Evolutionary conservation across 2,329 filamentous ascomycete genomes (phyloP).

Genomic region (Chalaropsis ovoidea): DNA sequence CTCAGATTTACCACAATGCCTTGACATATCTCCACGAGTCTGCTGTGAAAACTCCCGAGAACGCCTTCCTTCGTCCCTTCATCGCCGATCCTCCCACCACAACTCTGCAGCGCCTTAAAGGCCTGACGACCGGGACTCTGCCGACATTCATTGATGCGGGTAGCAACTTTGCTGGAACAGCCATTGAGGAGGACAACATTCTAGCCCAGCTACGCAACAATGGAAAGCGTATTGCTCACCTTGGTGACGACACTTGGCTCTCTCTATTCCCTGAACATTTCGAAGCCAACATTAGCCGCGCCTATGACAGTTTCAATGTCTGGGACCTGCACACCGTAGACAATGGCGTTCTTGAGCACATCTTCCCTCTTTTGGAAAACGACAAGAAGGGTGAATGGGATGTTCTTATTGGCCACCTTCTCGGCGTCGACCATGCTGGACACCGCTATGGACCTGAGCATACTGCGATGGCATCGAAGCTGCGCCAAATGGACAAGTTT

Average conservation of each 20-base stretch:
- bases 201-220: constrained; percentile 56
- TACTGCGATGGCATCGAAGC: constrained; percentile 78
- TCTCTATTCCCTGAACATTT: constrained; percentile 91
- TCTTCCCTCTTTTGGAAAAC: constrained; percentile 67
- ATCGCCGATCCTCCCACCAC: constrained; percentile 94
- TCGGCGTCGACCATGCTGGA: constrained; percentile 93
- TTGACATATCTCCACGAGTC: constrained; percentile 80
- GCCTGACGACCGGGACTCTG: constrained; percentile 85
- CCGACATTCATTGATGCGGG: constrained; percentile 91
- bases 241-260: constrained; percentile 98
- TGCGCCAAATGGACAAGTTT: constrained; percentile 81
- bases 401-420: constrained; percentile 83
- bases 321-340: constrained; percentile 97
- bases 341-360: constrained; percentile 83
- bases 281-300: constrained; percentile 68
- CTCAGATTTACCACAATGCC: constrained; percentile 67
- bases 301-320: constrained; percentile 96
- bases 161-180: constrained; percentile 88
- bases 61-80: constrained; percentile 85
- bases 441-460: constrained; percentile 94
- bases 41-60: constrained; percentile 59
- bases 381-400: constrained; percentile 68
- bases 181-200: constrained; percentile 85
- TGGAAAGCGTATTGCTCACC: constrained; percentile 68
- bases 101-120: constrained; percentile 85